Evolutionary conservation across 2,329 filamentous ascomycete genomes (phyloP).

Genomic region (Herpotrichia juniperi): DNA sequence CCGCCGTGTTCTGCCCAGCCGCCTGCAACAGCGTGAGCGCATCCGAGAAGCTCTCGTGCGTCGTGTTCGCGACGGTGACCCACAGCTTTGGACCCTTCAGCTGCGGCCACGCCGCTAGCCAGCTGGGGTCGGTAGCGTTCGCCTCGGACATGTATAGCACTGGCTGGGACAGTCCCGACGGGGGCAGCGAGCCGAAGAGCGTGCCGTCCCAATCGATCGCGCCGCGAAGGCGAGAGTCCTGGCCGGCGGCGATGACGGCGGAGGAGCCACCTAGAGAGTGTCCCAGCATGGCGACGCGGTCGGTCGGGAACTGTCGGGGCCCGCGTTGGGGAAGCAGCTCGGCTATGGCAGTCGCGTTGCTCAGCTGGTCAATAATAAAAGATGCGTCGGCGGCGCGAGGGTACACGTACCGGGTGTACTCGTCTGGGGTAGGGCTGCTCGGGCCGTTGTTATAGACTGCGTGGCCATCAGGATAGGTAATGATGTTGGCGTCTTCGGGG

Average conservation of each 20-base stretch:
- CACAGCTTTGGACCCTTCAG: constrained; percentile 30
- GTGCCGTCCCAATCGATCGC: constrained; percentile 26
- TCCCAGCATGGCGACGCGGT: constrained; percentile 25
- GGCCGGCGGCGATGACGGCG: constrained; percentile 17
- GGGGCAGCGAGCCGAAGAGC: constrained; percentile 18
- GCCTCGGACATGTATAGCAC: constrained; percentile 22
- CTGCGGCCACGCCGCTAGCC: constrained; percentile 19
- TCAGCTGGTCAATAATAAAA: constrained; percentile 29
- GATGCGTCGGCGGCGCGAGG: constrained; percentile 23
- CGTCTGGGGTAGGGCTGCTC: constrained; percentile 5
- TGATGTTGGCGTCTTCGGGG: constrained; percentile 52
- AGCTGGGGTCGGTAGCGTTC: constrained; percentile 14
- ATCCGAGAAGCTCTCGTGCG: constrained; percentile 25
- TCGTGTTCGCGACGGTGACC: constrained; percentile 22
- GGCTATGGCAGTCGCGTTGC: constrained; percentile 25
- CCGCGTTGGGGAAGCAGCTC: constrained; percentile 19
- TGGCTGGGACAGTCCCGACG: constrained; percentile 22
- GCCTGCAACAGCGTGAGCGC: constrained; percentile 19
- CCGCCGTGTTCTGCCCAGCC: constrained; percentile 17
- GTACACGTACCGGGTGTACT: constrained; percentile 11
- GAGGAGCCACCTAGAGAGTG: constrained; percentile 29
- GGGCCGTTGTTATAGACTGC: constrained; percentile 12
- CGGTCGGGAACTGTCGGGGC: constrained; percentile 14
- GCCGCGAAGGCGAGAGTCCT: constrained; percentile 24
- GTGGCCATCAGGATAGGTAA: constrained; percentile 54